Evolutionary conservation across 441 rosid species (phyloP).

Genomic region (Adansonia gregorii): DNA sequence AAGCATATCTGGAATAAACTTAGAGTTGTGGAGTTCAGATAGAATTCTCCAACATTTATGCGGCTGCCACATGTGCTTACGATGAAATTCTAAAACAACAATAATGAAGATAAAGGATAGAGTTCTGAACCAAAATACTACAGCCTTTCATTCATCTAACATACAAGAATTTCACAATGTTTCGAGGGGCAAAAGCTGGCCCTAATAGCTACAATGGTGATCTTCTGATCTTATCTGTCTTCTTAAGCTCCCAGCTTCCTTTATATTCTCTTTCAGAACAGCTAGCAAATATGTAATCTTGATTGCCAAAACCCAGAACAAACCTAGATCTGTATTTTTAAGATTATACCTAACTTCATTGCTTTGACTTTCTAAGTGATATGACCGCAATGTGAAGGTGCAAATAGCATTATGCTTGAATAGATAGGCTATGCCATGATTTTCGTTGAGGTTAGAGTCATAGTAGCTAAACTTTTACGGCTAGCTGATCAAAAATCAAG

Average conservation of each 20-base stretch:
- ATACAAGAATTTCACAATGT: slow-evolving; percentile 40
- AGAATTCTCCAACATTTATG: slow-evolving; percentile 9
- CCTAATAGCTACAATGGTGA: neutral
- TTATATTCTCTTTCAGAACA: slow-evolving; percentile 28
- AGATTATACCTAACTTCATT: neutral
- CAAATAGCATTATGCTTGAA: neutral
- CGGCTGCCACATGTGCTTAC: slow-evolving; percentile 36
- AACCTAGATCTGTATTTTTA: neutral
- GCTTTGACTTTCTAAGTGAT: neutral
- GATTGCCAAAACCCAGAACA: neutral
- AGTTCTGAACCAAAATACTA: neutral
- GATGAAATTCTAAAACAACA: slow-evolving; percentile 5
- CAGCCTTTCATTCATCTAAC: slow-evolving; percentile 22
- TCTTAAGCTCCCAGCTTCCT: slow-evolving; percentile 22
- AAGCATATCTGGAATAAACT: neutral
- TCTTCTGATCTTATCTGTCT: slow-evolving; percentile 28
- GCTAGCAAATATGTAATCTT: neutral
- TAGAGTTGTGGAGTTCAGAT: neutral
- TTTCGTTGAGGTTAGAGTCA: slow-evolving; percentile 8
- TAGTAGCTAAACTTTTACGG: neutral
- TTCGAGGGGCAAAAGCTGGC: slow-evolving; percentile 38
- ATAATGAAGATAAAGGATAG: no score
- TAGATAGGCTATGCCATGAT: slow-evolving; percentile 27
- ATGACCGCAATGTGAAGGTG: neutral
- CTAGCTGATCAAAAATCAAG: neutral